Base-by-base conservation (phyloP, 495 filamentous ascomycete genomes). In the Podospora pseudoanserina region DNA sequence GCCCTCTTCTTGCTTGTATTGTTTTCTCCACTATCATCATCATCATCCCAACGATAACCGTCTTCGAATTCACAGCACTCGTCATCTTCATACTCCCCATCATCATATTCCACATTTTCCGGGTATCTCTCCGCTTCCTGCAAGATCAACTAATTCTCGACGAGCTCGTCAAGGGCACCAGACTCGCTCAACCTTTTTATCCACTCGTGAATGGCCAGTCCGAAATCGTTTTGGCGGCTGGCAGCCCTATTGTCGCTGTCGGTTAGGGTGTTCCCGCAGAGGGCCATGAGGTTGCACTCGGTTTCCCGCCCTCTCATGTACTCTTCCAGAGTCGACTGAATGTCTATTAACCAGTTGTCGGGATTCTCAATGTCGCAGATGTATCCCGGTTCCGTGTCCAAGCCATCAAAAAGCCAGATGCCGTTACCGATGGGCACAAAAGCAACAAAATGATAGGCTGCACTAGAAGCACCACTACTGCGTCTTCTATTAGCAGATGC, bases 401-500 rank as follows among this genome's bases (percentile, higher is more conserved):
- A 81, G 2, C 95, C 95, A 74, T 99, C 95, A 5, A 99, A 88
- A 69, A 92, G 91, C 92, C 93, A 99, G 18, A 97, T 84, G 44
- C 87, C 81, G 5, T 86, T 88, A 54, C 87, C 82, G 19, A 90
- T 85, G 15, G 94, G 93, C 57, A 97, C 89, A 73, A 91, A 97
- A 4, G 93, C 93, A 69, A 96, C 90, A 75, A 94, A 99, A 73
- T 99, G 95, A 71, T 89, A 95, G 1, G 83, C 86, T 3, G 80
- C 77, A 57, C 89, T 86, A 0, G 39, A 28, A 23, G 5, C 53
- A 58, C 55, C 55, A 26, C 55, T n/a, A 20, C 0, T 19, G 4
- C n/a, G 55, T 26, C 23, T 26, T 58, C n/a, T 26, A 19, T 20
- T 18, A 26, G 55, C 15, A 20, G 55, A 58, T 9, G 55, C 5